Percentiles rank a stretch among this genome's conserved stretches.
phyloP scores from a whole-genome alignment of 2,329 filamentous ascomycete genomes.

The Erysiphe pulchra region DNA sequence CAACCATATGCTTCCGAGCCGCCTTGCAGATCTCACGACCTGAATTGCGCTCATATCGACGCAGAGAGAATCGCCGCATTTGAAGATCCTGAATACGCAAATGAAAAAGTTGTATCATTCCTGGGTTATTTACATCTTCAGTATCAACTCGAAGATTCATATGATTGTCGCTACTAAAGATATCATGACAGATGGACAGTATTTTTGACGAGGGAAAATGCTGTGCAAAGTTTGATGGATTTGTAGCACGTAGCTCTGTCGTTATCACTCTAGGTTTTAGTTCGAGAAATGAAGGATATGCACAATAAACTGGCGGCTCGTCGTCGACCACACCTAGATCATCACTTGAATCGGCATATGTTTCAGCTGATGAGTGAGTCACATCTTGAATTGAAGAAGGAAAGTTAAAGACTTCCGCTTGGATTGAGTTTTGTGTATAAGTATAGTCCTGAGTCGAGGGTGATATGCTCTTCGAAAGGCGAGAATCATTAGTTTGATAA shows the following conservation, averaged over 20 bases:
- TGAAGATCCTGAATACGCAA: slow-evolving; percentile 81
- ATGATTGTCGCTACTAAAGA: slow-evolving; percentile 73
- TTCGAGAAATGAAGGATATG: slow-evolving; percentile 6
- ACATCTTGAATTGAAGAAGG: no score
- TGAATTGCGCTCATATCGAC: slow-evolving; percentile 77
- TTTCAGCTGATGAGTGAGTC: slow-evolving; percentile 28
- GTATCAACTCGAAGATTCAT: slow-evolving; percentile 90
- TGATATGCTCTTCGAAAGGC: no score
- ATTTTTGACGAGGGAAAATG: slow-evolving; percentile 70
- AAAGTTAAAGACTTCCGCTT: no score
- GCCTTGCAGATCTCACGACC: slow-evolving; percentile 82
- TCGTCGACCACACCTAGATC: slow-evolving; percentile 24
- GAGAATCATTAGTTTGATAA: no score
- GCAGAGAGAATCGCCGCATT: slow-evolving; percentile 66
- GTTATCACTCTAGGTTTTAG: slow-evolving; percentile 32
- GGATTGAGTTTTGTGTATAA: no score
- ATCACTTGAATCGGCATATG: slow-evolving; percentile 48
- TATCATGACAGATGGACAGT: slow-evolving; percentile 67
- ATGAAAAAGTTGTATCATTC: slow-evolving; percentile 63
- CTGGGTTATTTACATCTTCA: slow-evolving; percentile 30
- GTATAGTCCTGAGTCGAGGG: no score
- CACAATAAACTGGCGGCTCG: slow-evolving; percentile 14
- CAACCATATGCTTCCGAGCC: slow-evolving; percentile 39
- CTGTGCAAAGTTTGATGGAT: slow-evolving; percentile 54
- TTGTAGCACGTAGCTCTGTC: slow-evolving; percentile 46